phyloP scores from a whole-genome alignment of 495 filamentous ascomycete species.

The Aspergillus sclerotiicarbonarius region DNA sequence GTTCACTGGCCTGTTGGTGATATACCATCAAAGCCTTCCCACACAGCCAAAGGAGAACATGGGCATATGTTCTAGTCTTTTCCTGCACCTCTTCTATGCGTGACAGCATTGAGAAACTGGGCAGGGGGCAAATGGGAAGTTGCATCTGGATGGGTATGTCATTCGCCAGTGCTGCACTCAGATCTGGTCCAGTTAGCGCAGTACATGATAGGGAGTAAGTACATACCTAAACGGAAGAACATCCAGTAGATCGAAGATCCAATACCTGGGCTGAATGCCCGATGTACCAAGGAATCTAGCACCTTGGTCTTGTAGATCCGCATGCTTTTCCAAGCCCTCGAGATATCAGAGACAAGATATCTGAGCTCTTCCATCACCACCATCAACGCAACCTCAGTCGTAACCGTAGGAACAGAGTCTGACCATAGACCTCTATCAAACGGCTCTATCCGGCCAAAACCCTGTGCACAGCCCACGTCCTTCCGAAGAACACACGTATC shows the following conservation, averaged over 20 bases:
- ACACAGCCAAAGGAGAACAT: constrained; percentile 31
- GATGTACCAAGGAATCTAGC: constrained; percentile 16
- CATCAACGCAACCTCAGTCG: constrained; percentile 17
- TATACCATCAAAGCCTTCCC: constrained; percentile 25
- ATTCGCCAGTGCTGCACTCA: constrained; percentile 29
- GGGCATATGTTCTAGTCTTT: constrained; percentile 24
- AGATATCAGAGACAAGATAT: constrained; percentile 17
- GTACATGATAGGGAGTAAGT: constrained; percentile 10
- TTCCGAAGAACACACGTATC: constrained; percentile 20
- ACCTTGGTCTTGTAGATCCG: constrained; percentile 1
- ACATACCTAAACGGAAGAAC: constrained; percentile 34
- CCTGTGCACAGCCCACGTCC: background rate
- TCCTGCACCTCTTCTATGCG: constrained; percentile 23
- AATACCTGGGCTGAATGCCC: constrained; percentile 19
- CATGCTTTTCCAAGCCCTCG: constrained; percentile 16
- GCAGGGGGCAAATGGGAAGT: constrained; percentile 18
- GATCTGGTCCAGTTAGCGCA: constrained; percentile 12
- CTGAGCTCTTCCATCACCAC: constrained; percentile 14
- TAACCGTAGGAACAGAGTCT: no score
- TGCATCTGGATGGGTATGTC: constrained; percentile 22
- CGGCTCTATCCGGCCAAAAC: background rate
- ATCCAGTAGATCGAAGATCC: constrained; percentile 37
- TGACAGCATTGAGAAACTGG: constrained; percentile 18
- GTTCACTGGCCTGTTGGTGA: constrained; percentile 24
- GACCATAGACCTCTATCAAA: no score